phyloP scores from a whole-genome alignment of 306 rosid genomes.

The Vachellia pachyceras region DNA sequence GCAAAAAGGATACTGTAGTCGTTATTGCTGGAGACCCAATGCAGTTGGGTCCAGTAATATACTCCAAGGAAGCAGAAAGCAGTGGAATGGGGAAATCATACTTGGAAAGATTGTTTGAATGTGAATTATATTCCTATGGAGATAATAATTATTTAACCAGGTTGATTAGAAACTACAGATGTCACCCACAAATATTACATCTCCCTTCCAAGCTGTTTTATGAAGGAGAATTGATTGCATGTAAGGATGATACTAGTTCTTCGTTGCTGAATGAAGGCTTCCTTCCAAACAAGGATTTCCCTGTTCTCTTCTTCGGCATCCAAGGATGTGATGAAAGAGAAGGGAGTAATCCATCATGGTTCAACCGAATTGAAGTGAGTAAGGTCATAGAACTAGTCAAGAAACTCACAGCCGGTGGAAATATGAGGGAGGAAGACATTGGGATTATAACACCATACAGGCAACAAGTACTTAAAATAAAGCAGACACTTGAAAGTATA shows the following conservation, averaged over 20 bases:
- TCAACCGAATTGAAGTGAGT: slow-evolving; percentile 88
- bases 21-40: slow-evolving; percentile 95
- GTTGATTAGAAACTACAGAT: slow-evolving; percentile 77
- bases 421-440: slow-evolving; percentile 64
- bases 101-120: slow-evolving; percentile 75
- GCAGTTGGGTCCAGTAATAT: slow-evolving; percentile 95
- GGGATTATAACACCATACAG: slow-evolving; percentile 93
- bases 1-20: slow-evolving; percentile 70
- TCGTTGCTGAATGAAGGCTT: slow-evolving; percentile 47
- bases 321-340: slow-evolving; percentile 99
- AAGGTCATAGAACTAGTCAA: slow-evolving; percentile 70
- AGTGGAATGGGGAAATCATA: slow-evolving; percentile 73
- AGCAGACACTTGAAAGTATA: slow-evolving; percentile 64
- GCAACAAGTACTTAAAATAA: slow-evolving; percentile 88
- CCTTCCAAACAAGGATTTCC: slow-evolving; percentile 83
- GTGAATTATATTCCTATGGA: slow-evolving; percentile 53
- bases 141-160: slow-evolving; percentile 71
- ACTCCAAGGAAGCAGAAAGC: slow-evolving; percentile 67
- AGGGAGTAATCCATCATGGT: slow-evolving; percentile 99
- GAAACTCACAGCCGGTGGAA: slow-evolving; percentile 54
- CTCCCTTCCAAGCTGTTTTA: slow-evolving; percentile 86
- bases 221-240: slow-evolving; percentile 72
- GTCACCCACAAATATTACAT: slow-evolving; percentile 79
- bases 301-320: slow-evolving; percentile 88
- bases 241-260: slow-evolving; percentile 58